Base-by-base conservation (phyloP, 2,329 filamentous ascomycete genomes). In the Epichloe glyceriae region DNA sequence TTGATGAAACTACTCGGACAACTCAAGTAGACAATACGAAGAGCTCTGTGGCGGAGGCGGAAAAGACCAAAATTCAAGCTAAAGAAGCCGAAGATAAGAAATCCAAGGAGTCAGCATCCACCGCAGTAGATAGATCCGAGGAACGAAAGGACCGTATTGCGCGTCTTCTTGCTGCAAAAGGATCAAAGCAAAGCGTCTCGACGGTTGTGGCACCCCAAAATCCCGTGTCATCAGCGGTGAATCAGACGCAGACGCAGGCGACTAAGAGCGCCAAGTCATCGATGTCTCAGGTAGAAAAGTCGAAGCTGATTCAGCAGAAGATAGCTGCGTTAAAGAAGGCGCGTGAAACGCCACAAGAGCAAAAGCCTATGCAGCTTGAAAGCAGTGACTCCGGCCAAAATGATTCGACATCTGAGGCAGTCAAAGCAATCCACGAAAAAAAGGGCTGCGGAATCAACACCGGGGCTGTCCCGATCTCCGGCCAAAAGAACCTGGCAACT, bases 81-180 rank as follows among this genome's bases (percentile, higher is more conserved):
- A 17, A 22, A 33, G 34, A 20, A 37, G 10, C 45, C 12, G 47
- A 37, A 20, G 41, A 10, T 10, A 38, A 43, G 19, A 30, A 42
- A 19, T 47, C 39, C 14, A 14, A 45, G 37, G 48, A 39, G 48
- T 35, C 12, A 14, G 45, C 37, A 2, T 40, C 17, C 33, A 14
- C 40, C 26, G 26, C 43, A 10, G 50, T 57, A n/a, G 60, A 65
- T 39, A 68, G 65, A 55, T 72, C 76, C 7, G 73, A 85, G 55
- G 81, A 86, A 60, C 76, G 86, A 20, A 87, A 86, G 57, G 85
- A 88, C 56, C 80, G 86, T 41, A 87, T 91, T 53, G 85, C 86
- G 4, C 80, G 83, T 46, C 74, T 89, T 50, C 73, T 89, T 50
- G 86, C 86, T n/a, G 81, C 79, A 1, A 89, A 86, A 63, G 76